phyloP scores from a whole-genome alignment of 805 yeast genomes.

The Wickerhamomyces chambardii region DNA sequence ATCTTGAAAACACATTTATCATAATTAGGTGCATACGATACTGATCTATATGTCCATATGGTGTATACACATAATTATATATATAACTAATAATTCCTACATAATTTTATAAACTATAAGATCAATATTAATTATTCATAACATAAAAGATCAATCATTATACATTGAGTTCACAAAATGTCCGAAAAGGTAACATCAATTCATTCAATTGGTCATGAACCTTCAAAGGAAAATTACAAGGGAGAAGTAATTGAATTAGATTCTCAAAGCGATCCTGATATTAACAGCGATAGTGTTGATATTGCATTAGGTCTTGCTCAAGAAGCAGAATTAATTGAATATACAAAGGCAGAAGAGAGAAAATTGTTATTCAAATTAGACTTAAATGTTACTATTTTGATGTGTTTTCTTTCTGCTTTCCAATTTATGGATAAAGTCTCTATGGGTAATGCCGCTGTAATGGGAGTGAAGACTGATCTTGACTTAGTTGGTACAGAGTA shows the following conservation, averaged over 20 bases:
- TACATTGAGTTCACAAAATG: no score
- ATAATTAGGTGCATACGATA: no score
- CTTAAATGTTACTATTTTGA: conserved; percentile 36
- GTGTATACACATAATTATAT: no score
- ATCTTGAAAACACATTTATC: no score
- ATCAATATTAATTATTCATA: no score
- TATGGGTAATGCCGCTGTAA: conserved; percentile 27
- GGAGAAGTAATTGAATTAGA: not conserved
- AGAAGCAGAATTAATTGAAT: conserved; percentile 17
- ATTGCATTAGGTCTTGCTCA: conserved; percentile 31
- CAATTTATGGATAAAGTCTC: conserved; percentile 31
- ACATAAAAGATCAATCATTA: no score
- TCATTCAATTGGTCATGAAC: no score
- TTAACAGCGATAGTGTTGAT: conserved; percentile 30
- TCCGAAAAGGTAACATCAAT: no score
- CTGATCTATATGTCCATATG: no score
- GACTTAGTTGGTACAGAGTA: conserved; percentile 28
- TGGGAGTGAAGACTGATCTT: conserved; percentile 27
- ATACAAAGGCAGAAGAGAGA: conserved; percentile 22
- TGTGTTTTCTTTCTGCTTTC: conserved; percentile 28
- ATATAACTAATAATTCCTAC: no score
- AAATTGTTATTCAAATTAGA: conserved; percentile 41
- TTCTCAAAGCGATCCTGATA: no score
- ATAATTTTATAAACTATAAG: no score
- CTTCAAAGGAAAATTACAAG: not conserved